A percentile compares a stretch with the other conserved stretches of the same genome.
phyloP scores from a whole-genome alignment of 768 basidiomycete species.

The Boletus huronensis region DNA sequence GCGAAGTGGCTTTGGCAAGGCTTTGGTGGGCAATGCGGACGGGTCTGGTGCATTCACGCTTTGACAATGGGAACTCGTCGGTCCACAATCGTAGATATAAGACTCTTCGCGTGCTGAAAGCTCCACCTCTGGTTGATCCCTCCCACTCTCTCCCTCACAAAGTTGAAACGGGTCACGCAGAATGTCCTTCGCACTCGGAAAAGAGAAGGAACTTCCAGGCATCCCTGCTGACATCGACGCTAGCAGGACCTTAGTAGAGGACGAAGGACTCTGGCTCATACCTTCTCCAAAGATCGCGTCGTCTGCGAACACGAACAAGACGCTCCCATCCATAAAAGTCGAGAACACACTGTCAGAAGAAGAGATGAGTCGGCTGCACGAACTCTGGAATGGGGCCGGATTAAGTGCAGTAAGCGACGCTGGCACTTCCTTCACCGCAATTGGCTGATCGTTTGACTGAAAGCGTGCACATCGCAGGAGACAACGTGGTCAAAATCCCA shows the following conservation, averaged over 20 bases:
- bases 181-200: constrained; percentile 3
- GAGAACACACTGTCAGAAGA: constrained; percentile 18
- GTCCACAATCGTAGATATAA: constrained; percentile 10
- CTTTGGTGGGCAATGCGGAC: constrained; percentile 1
- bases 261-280: background rate
- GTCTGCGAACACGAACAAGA: background rate
- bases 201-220: constrained; percentile 22
- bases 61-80: constrained; percentile 4
- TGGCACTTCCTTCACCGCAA: background rate
- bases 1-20: background rate
- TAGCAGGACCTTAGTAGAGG: background rate
- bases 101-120: background rate
- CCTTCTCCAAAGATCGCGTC: background rate
- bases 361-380: constrained; percentile 18
- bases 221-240: constrained; percentile 14
- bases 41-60: constrained; percentile 1
- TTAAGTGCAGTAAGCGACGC: constrained; percentile 18
- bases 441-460: background rate
- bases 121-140: background rate
- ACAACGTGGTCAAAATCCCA: constrained; percentile 1
- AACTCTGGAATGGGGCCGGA: constrained; percentile 27
- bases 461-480: constrained; percentile 27
- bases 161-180: background rate
- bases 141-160: background rate
- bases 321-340: constrained; percentile 12